Percentiles rank a stretch among this genome's conserved stretches.
Conservation (phyloP, 2,329 filamentous ascomycete genomes). For the Sordariomycetes sp. region DNA sequence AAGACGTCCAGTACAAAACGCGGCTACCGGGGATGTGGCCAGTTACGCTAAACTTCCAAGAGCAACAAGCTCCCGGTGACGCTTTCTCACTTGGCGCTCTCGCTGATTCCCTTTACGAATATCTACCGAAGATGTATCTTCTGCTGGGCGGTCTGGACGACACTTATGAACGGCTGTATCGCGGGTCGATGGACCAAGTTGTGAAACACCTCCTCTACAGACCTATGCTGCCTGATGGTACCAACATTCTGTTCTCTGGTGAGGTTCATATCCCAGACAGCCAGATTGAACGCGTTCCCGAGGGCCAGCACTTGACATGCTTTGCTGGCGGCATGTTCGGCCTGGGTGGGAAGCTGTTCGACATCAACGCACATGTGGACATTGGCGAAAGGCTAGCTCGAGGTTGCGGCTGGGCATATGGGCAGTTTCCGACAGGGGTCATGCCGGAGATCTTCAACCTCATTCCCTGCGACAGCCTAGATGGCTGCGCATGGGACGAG, state of each 20-base stretch:
- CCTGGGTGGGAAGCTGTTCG: slow-evolving; percentile 50
- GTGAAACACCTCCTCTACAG: slow-evolving; percentile 57
- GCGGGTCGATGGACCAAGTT: slow-evolving; percentile 42
- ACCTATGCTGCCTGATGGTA: slow-evolving; percentile 49
- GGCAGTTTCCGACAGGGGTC: slow-evolving; percentile 44
- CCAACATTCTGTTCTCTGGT: slow-evolving; percentile 56
- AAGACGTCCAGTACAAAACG: slow-evolving; percentile 41
- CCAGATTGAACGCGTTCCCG: slow-evolving; percentile 20
- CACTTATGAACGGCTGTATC: slow-evolving; percentile 27
- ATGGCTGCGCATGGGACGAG: slow-evolving; percentile 21
- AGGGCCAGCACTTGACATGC: slow-evolving; percentile 50
- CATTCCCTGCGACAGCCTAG: slow-evolving; percentile 27
- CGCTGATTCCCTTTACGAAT: slow-evolving; percentile 53
- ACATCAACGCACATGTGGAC: slow-evolving; percentile 42
- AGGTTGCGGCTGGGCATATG: slow-evolving; percentile 57
- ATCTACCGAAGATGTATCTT: slow-evolving; percentile 57
- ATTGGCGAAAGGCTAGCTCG: slow-evolving; percentile 50
- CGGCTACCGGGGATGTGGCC: slow-evolving; percentile 56
- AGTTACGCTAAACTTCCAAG: slow-evolving; percentile 45
- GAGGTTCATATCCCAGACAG: slow-evolving; percentile 16
- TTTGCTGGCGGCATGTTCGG: slow-evolving; percentile 61
- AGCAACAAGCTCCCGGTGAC: slow-evolving; percentile 30
- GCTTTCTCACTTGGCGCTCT: slow-evolving; percentile 46
- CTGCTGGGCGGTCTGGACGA: slow-evolving; percentile 49
- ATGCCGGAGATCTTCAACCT: slow-evolving; percentile 52